Evolutionary conservation across 2,329 filamentous ascomycete species (phyloP).

Genomic region (Pseudocercospora ulei): DNA sequence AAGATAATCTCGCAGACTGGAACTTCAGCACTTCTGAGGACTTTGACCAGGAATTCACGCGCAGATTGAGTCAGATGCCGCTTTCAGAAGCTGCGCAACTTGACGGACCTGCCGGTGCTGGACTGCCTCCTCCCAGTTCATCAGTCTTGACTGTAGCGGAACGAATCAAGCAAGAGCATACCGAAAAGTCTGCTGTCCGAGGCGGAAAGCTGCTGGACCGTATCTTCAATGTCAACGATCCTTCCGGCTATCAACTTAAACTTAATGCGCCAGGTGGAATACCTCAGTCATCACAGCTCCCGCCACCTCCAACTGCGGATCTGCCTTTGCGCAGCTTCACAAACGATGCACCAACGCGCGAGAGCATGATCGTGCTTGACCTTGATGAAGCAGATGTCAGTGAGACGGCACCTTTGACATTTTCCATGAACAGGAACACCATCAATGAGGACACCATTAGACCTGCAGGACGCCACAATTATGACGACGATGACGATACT

Average conservation of each 20-base stretch:
- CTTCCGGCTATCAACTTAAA: slow-evolving; percentile 48
- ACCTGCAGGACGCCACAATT: slow-evolving; percentile 11
- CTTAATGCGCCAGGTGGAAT: slow-evolving; percentile 38
- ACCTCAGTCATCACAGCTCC: slow-evolving; percentile 21
- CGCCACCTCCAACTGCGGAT: slow-evolving; percentile 38
- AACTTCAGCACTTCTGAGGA: slow-evolving; percentile 56
- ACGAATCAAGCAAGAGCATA: slow-evolving; percentile 43
- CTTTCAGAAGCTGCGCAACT: slow-evolving; percentile 21
- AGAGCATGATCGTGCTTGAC: slow-evolving; percentile 49
- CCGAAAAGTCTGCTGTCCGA: slow-evolving; percentile 49
- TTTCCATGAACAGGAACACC: slow-evolving; percentile 34
- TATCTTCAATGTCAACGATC: slow-evolving; percentile 46
- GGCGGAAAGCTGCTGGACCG: slow-evolving; percentile 50
- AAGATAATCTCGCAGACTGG: slow-evolving; percentile 45
- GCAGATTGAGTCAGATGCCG: slow-evolving; percentile 32
- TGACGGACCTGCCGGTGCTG: slow-evolving; percentile 19
- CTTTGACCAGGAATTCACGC: slow-evolving; percentile 43
- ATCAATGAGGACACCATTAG: slow-evolving; percentile 23
- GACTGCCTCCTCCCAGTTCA: slow-evolving; percentile 20
- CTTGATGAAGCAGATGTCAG: slow-evolving; percentile 47
- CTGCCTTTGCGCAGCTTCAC: slow-evolving; percentile 44
- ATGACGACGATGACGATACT: slow-evolving; percentile 36
- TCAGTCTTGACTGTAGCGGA: slow-evolving; percentile 25
- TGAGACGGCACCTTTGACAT: slow-evolving; percentile 41
- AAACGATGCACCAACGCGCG: slow-evolving; percentile 39